phyloP scores from a whole-genome alignment of 352 stramenopile species.

The Thraustochytrium sp. region DNA sequence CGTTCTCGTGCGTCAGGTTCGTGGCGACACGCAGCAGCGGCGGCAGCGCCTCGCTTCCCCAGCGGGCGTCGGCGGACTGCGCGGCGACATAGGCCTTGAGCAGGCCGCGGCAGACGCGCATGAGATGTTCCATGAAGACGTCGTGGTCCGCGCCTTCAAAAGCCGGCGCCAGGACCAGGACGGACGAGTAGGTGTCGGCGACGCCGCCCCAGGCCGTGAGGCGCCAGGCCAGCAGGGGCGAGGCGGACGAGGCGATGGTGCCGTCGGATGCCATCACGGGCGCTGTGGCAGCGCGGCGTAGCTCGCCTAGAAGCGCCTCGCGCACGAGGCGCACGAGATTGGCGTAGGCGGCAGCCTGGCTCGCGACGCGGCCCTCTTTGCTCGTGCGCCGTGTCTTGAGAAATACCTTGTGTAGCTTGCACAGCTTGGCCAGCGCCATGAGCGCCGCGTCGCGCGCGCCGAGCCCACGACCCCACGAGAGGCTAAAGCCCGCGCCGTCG shows the following conservation, averaged over 20 bases:
- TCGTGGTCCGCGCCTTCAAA: background rate
- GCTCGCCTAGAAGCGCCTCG: background rate
- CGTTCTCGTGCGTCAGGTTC: constrained; percentile 21
- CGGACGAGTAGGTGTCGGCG: background rate
- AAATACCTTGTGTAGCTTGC: background rate
- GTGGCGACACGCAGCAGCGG: background rate
- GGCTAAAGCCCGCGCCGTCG: background rate
- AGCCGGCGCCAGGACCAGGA: background rate
- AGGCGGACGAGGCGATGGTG: background rate
- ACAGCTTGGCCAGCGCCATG: background rate
- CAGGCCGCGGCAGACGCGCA: background rate
- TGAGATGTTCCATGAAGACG: background rate
- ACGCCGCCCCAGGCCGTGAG: background rate
- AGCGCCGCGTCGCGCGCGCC: background rate
- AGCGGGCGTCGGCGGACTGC: background rate
- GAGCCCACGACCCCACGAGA: background rate
- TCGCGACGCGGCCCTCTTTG: background rate
- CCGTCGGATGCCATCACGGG: background rate
- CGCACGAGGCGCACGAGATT: background rate
- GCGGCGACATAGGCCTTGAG: background rate
- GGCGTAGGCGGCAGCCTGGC: background rate
- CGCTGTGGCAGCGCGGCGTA: background rate
- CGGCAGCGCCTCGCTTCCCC: background rate
- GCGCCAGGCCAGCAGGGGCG: background rate
- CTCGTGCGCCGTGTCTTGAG: background rate